Evolutionary conservation across 805 yeast genomes (phyloP), one percentile per base, ranked within the genome.

Genomic region (Kluyveromyces starmeri): DNA sequence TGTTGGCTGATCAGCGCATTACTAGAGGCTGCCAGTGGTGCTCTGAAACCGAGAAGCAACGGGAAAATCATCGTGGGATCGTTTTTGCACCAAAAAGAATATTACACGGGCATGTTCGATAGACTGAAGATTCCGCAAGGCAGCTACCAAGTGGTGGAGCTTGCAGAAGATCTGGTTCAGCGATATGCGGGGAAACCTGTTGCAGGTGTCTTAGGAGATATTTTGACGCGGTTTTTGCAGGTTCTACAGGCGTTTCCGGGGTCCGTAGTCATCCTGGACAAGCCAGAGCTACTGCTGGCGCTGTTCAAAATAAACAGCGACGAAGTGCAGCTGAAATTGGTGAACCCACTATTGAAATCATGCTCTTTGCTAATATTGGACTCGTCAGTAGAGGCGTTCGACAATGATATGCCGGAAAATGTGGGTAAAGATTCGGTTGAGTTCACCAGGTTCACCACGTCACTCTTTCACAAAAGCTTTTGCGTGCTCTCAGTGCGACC

Each of bases 201-300:
- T 56, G 89, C 80, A 50, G 76, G 77, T 43, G 66, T 84, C 68
- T 67, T 81, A 49, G 71, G 75, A 44, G 83, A 78, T 48, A 60
- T 84, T 45, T 62, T 83, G 30, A 82, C 82, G 40, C 61, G 79
- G 46, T 65, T 85, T 31, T 31, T 75, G 76, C 46, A 40, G 41
- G 18, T 17, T 35, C 2, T 28, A 37, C 2, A 8, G 10, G n/a
- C 7, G 14, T 6, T 6, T 7, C 26, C n/a, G 11, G n/a, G n/a
- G n/a, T 39, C 48, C 2, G 39, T 46, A 6, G 36, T 57, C 12
- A 27, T 58, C 1, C 24, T 58, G 19, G 61, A 58, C 27, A 55
- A 50, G 28, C 61, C 63, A 2, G 61, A 58, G 34, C 20, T 57
- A 1, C 37, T 58, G 9, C 32, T 58, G 20, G 42, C 51, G 2